A percentile compares a stretch with the other conserved stretches of the same genome.
Conservation (phyloP, 163 green algal species). For the Scenedesmus sp. region DNA sequence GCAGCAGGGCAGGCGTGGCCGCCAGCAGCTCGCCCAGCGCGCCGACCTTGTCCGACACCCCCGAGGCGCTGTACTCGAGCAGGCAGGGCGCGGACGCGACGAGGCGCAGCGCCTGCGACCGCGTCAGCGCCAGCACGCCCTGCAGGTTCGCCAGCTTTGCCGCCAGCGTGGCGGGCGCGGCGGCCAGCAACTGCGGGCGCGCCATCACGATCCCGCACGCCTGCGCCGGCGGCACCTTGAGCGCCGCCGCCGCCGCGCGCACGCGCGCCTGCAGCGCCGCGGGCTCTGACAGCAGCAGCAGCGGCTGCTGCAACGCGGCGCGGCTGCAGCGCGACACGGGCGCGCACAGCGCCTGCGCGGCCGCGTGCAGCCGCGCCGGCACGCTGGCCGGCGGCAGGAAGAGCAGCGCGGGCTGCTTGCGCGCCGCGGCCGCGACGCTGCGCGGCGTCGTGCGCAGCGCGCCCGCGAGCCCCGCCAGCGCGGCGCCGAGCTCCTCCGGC, state of each 20-base stretch:
- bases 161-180: background rate
- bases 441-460: background rate
- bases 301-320: constrained; percentile 28
- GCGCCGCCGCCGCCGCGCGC: background rate
- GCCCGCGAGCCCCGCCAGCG: background rate
- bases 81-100: constrained; percentile 27
- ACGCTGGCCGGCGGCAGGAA: constrained; percentile 14
- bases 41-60: background rate
- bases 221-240: background rate
- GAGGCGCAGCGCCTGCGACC: background rate
- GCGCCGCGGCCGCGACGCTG: background rate
- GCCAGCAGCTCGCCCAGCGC: constrained; percentile 38
- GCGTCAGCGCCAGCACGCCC: constrained; percentile 7
- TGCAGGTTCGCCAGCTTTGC: constrained; percentile 34
- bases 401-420: constrained; percentile 16
- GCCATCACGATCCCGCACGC: background rate
- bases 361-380: constrained; percentile 7
- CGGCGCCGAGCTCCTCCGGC: background rate
- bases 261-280: background rate
- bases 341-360: constrained; percentile 7
- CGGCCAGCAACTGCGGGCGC: constrained; percentile 42
- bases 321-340: background rate
- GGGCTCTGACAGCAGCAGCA: constrained; percentile 31
- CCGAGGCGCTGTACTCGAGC: constrained; percentile 20
- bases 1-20: background rate